These are phyloP conservation scores for Gossypium schwendimanii DNA, from an alignment of 441 rosid genomes.

Conservation along the genomic window DNA sequence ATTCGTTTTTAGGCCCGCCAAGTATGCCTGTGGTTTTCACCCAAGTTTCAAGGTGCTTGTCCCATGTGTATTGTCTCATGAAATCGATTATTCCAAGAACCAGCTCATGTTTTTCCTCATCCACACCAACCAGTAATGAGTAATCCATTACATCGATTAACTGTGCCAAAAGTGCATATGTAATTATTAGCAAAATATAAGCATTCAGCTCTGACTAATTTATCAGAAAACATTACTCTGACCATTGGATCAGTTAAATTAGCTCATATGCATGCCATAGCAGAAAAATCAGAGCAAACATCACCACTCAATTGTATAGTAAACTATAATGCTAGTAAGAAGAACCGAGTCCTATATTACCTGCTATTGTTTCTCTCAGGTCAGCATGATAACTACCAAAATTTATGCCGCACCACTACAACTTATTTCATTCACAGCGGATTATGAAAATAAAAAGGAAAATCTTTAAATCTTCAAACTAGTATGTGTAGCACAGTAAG, in stretches of 20 bases:
- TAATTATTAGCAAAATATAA: conserved; percentile 8
- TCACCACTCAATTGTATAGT: background rate
- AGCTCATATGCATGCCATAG: background rate
- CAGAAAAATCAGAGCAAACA: background rate
- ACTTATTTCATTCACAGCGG: background rate
- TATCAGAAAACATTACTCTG: background rate
- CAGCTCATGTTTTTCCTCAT: conserved; percentile 56
- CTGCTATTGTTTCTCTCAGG: background rate
- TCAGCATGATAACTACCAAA: background rate
- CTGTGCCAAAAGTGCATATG: conserved; percentile 24
- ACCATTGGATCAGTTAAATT: background rate
- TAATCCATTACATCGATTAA: conserved; percentile 68
- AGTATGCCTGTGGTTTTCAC: conserved; percentile 64
- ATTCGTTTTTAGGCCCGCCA: conserved; percentile 49
- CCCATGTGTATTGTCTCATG: conserved; percentile 79
- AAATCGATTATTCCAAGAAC: conserved; percentile 68
- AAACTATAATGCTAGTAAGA: background rate
- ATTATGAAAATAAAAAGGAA: background rate
- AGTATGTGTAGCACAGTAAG: background rate
- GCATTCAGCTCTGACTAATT: background rate
- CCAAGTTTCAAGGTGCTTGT: conserved; percentile 80
- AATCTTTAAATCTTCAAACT: background rate
- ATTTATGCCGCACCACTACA: background rate
- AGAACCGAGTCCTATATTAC: background rate
- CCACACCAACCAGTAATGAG: conserved; percentile 71